phyloP scores from a whole-genome alignment of 2,329 filamentous ascomycete genomes.

The Exophiala oligosperma region DNA sequence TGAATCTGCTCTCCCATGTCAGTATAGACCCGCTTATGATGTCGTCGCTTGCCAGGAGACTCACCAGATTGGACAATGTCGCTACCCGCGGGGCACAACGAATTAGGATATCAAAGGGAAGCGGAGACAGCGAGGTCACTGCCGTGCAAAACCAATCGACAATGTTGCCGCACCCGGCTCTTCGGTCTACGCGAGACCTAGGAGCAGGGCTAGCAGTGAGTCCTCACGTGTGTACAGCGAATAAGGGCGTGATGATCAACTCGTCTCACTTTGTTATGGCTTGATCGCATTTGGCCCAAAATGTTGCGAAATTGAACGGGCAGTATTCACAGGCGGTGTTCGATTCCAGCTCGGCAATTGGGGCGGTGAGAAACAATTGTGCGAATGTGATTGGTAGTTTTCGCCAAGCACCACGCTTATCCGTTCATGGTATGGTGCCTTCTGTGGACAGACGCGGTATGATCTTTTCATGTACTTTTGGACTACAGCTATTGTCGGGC shows the following conservation, averaged over 20 bases:
- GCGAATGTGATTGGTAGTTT: not conserved
- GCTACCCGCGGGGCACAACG: slow-evolving; percentile 1
- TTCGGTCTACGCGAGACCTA: not conserved
- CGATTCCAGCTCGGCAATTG: not conserved
- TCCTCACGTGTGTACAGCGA: not conserved
- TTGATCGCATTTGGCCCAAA: not conserved
- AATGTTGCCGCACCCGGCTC: not conserved
- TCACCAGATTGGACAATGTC: slow-evolving; percentile 13
- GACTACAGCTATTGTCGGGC: not conserved
- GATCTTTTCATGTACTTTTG: not conserved
- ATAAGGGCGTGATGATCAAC: not conserved
- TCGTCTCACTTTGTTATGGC: no score
- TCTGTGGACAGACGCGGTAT: not conserved
- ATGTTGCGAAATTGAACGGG: slow-evolving; percentile 5
- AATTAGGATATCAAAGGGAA: not conserved
- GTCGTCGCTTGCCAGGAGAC: slow-evolving; percentile 5
- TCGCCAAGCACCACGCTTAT: not conserved
- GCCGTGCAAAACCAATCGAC: not conserved
- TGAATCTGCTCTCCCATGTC: slow-evolving; percentile 25
- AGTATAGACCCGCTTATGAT: slow-evolving; percentile 8
- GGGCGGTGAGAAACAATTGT: slow-evolving; percentile 9
- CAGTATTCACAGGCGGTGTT: slow-evolving; percentile 14
- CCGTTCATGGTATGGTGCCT: not conserved
- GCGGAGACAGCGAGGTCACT: slow-evolving; percentile 1
- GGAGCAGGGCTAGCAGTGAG: not conserved